A percentile compares a stretch with the other conserved stretches of the same genome.
Conservation (phyloP, 2,329 filamentous ascomycete species). For the Aspergillus hortae region DNA sequence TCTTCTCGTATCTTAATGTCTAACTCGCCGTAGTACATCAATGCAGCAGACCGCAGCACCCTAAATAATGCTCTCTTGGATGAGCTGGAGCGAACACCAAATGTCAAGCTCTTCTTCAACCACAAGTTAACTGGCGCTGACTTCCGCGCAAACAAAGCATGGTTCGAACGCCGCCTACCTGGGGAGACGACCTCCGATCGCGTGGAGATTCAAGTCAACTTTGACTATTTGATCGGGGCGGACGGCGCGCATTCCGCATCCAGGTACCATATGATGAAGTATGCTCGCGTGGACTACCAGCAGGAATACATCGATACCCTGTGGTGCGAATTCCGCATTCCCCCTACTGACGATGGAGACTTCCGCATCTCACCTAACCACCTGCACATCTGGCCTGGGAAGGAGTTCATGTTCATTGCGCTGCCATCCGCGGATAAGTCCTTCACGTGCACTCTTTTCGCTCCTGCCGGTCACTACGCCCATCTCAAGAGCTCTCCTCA, state of each 20-base stretch:
- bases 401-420: slow-evolving; percentile 97
- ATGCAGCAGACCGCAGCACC: slow-evolving; percentile 77
- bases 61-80: slow-evolving; percentile 83
- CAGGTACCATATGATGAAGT: slow-evolving; percentile 95
- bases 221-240: slow-evolving; percentile 90
- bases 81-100: slow-evolving; percentile 75
- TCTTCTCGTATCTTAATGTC: neutral
- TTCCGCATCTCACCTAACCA: slow-evolving; percentile 89
- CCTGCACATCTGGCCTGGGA: slow-evolving; percentile 94
- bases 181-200: slow-evolving; percentile 38
- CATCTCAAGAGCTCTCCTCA: slow-evolving; percentile 62
- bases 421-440: slow-evolving; percentile 84
- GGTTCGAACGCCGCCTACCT: slow-evolving; percentile 66
- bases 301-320: slow-evolving; percentile 95
- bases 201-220: slow-evolving; percentile 77
- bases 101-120: slow-evolving; percentile 88
- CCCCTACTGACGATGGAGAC: slow-evolving; percentile 48
- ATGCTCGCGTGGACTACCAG: slow-evolving; percentile 79
- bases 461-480: slow-evolving; percentile 67
- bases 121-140: slow-evolving; percentile 91
- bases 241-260: slow-evolving; percentile 93
- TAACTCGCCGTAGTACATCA: slow-evolving; percentile 60
- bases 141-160: slow-evolving; percentile 73
- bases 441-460: slow-evolving; percentile 93
- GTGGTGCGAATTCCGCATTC: slow-evolving; percentile 94